Conservation (phyloP, 192 early-diverging fungal species). For the Coemansia sp. region DNA sequence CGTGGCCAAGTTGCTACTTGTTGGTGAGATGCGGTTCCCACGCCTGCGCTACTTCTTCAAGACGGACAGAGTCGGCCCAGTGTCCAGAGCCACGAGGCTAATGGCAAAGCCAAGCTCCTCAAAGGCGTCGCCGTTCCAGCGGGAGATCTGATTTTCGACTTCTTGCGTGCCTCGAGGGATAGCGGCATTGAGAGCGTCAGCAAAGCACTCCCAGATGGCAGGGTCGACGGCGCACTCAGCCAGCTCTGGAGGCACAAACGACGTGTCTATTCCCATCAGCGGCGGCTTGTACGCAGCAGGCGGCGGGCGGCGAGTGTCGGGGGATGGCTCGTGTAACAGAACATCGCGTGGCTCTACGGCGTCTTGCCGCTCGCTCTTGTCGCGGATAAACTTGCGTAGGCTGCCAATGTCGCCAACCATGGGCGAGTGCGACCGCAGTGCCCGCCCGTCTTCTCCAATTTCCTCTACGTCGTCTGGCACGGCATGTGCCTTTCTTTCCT, state of each 20-base stretch:
- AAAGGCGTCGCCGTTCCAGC: constrained; percentile 22
- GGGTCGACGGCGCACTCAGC: not conserved
- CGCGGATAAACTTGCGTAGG: constrained; percentile 2
- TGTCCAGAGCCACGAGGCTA: constrained; percentile 5
- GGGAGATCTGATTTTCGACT: constrained; percentile 10
- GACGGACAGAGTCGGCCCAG: not conserved
- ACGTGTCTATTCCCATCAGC: constrained; percentile 13
- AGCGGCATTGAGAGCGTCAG: constrained; percentile 18
- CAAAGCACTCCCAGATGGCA: constrained; percentile 15
- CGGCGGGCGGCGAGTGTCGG: constrained; percentile 4
- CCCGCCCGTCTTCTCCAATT: not conserved
- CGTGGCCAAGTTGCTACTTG: not conserved
- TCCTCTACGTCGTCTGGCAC: not conserved
- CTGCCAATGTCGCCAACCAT: constrained; percentile 12
- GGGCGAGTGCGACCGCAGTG: not conserved
- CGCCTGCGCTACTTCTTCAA: not conserved
- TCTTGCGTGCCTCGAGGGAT: constrained; percentile 14
- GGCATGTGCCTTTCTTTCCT: not conserved
- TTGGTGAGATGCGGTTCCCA: not conserved
- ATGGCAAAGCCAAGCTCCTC: constrained; percentile 13
- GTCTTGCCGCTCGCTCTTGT: constrained; percentile 7
- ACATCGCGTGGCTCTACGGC: constrained; percentile 14
- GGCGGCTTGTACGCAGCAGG: constrained; percentile 15
- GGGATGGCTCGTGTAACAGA: constrained; percentile 4
- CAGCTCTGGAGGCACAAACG: constrained; percentile 19